Evolutionary conservation across 768 basidiomycete genomes (phyloP).

Genomic region (Sarcomyxa edulis): DNA sequence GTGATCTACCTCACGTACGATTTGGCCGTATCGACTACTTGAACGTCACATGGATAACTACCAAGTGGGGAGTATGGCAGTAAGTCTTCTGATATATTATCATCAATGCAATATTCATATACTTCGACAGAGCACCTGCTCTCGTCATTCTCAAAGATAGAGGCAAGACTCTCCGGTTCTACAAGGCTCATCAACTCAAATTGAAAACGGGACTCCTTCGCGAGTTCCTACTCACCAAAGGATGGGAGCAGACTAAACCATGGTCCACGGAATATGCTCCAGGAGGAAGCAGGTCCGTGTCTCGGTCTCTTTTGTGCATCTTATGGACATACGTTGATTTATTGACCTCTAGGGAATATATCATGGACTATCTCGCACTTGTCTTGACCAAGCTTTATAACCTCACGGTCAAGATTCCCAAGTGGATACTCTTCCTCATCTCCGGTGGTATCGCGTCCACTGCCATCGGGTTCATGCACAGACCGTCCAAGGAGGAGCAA

Average conservation of each 20-base stretch:
- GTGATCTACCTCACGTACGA: conserved; percentile 64
- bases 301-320: background rate
- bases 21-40: conserved; percentile 89
- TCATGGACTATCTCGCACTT: conserved; percentile 56
- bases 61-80: conserved; percentile 86
- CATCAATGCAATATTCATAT: background rate
- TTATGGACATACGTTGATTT: conserved; percentile 1
- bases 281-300: conserved; percentile 62
- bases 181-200: conserved; percentile 57
- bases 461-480: conserved; percentile 62
- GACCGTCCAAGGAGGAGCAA: conserved; percentile 8
- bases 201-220: conserved; percentile 56
- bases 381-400: conserved; percentile 48
- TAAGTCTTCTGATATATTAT: conserved; percentile 29
- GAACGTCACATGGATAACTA: conserved; percentile 77
- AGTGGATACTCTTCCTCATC: conserved; percentile 62
- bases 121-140: conserved; percentile 58
- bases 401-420: conserved; percentile 50
- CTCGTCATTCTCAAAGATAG: conserved; percentile 67
- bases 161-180: conserved; percentile 80
- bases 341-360: conserved; percentile 47
- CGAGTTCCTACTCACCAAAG: conserved; percentile 60
- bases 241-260: conserved; percentile 54
- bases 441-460: conserved; percentile 67
- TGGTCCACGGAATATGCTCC: conserved; percentile 72